phyloP scores from a whole-genome alignment of 495 filamentous ascomycete genomes.

The Hypoxylon fuscum region DNA sequence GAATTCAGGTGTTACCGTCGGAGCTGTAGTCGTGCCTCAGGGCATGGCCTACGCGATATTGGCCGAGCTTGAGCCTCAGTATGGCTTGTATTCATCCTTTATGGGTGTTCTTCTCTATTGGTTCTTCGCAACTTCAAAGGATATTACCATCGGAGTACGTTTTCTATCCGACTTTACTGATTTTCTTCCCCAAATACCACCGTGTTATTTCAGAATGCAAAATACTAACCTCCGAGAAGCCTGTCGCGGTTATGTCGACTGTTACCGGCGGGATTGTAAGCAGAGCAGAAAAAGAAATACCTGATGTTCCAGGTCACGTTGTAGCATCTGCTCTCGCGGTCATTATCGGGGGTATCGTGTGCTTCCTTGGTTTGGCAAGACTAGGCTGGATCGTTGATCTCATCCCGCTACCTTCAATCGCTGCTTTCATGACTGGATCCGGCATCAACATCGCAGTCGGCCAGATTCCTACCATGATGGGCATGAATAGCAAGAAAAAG shows the following conservation, averaged over 20 bases:
- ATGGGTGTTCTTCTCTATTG: constrained; percentile 73
- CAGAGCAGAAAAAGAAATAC: constrained; percentile 27
- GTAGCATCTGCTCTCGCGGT: constrained; percentile 57
- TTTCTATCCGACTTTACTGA: neutral
- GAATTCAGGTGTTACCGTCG: constrained; percentile 48
- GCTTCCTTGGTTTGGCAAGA: constrained; percentile 58
- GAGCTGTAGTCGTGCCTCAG: constrained; percentile 66
- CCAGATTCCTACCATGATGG: constrained; percentile 59
- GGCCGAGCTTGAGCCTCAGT: constrained; percentile 65
- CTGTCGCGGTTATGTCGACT: constrained; percentile 95
- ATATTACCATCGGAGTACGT: constrained; percentile 74
- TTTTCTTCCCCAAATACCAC: neutral
- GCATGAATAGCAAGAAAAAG: constrained; percentile 56
- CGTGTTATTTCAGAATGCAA: neutral
- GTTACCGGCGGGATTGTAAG: constrained; percentile 79
- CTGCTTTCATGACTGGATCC: constrained; percentile 64
- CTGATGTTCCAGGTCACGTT: constrained; percentile 55
- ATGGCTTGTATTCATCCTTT: constrained; percentile 72
- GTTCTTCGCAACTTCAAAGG: constrained; percentile 74
- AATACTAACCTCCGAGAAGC: constrained; percentile 55
- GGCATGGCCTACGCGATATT: constrained; percentile 72
- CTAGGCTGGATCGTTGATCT: constrained; percentile 63
- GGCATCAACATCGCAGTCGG: constrained; percentile 62
- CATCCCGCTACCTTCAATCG: constrained; percentile 61
- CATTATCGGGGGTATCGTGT: constrained; percentile 56